phyloP scores from a whole-genome alignment of 805 yeast species.

The Candida ipomoeae region DNA sequence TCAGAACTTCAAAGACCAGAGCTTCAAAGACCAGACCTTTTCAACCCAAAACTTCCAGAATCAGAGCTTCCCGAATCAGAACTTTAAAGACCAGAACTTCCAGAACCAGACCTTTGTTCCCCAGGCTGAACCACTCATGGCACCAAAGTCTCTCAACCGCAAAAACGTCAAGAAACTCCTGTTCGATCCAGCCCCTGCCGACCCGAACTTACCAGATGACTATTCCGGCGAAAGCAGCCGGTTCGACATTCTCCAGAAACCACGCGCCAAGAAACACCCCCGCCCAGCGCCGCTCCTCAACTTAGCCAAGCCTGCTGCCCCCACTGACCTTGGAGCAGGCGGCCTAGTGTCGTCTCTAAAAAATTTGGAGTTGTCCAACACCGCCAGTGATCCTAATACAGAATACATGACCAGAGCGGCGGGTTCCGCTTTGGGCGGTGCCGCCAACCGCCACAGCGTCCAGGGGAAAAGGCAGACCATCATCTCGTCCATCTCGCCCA shows the following conservation, averaged over 20 bases:
- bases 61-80: too few relatives aligned
- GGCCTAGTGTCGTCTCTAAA: constrained; percentile 7
- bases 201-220: not conserved
- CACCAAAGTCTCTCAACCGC: constrained; percentile 34
- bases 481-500: constrained; percentile 40
- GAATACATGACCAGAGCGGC: constrained; percentile 1
- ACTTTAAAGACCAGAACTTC: too few relatives aligned
- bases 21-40: too few relatives aligned
- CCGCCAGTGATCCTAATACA: not conserved
- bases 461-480: constrained; percentile 36
- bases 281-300: constrained; percentile 32
- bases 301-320: constrained; percentile 11
- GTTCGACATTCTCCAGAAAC: constrained; percentile 13
- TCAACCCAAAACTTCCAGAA: too few relatives aligned
- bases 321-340: not conserved
- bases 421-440: constrained; percentile 4
- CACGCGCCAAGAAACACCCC: constrained; percentile 19
- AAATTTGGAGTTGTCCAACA: constrained; percentile 7
- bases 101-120: too few relatives aligned
- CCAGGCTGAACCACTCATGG: constrained; percentile 21
- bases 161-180: constrained; percentile 38
- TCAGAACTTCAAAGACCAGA: too few relatives aligned
- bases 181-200: constrained; percentile 7
- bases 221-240: constrained; percentile 8
- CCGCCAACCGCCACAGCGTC: not conserved